phyloP scores from a whole-genome alignment of 2,329 filamentous ascomycete species.

The Microsporum audouinii region DNA sequence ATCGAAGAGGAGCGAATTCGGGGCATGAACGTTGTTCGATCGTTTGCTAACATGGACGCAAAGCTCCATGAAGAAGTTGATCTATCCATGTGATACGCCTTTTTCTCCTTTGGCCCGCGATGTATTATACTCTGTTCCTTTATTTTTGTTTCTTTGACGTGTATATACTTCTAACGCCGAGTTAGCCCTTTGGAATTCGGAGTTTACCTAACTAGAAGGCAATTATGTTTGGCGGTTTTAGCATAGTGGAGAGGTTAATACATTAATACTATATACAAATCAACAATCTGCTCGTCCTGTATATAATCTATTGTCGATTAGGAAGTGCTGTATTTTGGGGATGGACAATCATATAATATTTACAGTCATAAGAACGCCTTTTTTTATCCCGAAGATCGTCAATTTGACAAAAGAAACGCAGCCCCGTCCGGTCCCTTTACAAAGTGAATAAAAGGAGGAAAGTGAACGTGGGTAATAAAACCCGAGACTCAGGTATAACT shows the following conservation, averaged over 20 bases:
- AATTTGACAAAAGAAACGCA: not conserved
- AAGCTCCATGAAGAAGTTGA: slow-evolving; percentile 36
- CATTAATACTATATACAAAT: not conserved
- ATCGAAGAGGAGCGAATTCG: slow-evolving; percentile 47
- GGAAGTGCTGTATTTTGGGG: not conserved
- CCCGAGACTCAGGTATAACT: not conserved
- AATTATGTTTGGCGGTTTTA: not conserved
- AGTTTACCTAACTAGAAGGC: not conserved
- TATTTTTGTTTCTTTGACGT: slow-evolving; percentile 1
- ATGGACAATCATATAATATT: not conserved
- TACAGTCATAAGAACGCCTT: not conserved
- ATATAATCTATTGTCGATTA: not conserved
- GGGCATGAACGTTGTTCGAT: slow-evolving; percentile 44
- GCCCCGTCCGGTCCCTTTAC: not conserved
- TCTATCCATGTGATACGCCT: slow-evolving; percentile 8
- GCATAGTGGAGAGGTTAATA: not conserved
- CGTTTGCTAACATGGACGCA: slow-evolving; percentile 44
- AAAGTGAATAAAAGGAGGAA: not conserved
- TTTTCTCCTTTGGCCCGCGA: slow-evolving; percentile 8
- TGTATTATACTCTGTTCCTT: not conserved
- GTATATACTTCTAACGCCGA: slow-evolving; percentile 11
- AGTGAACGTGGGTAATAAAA: not conserved
- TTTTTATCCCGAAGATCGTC: not conserved
- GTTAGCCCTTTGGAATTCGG: not conserved
- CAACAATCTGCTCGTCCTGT: not conserved